These are phyloP conservation scores for Blastomyces parvus DNA, from an alignment of 2,329 filamentous ascomycete genomes.

Conservation along the genomic window DNA sequence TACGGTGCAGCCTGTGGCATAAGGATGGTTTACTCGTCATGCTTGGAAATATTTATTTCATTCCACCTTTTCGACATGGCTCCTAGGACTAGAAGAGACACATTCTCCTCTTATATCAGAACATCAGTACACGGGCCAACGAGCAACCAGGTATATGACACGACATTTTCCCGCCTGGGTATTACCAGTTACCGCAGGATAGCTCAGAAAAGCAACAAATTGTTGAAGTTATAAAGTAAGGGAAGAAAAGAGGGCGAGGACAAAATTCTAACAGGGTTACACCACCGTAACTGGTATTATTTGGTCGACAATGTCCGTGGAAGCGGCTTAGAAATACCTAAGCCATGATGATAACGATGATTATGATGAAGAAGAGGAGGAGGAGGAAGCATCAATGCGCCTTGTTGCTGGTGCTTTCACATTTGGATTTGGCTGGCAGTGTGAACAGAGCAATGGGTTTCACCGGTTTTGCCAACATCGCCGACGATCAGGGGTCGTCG, in stretches of 20 bases:
- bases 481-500: slow-evolving; percentile 63
- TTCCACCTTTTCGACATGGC: slow-evolving; percentile 47
- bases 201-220: slow-evolving; percentile 56
- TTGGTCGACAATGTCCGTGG: slow-evolving; percentile 67
- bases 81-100: slow-evolving; percentile 49
- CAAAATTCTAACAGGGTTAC: slow-evolving; percentile 44
- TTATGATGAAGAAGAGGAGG: slow-evolving; percentile 47
- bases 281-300: slow-evolving; percentile 54
- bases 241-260: slow-evolving; percentile 41
- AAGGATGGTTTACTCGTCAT: background rate
- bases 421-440: slow-evolving; percentile 52
- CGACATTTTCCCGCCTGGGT: slow-evolving; percentile 60
- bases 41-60: slow-evolving; percentile 32
- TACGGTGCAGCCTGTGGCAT: background rate
- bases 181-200: slow-evolving; percentile 56
- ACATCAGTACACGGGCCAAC: slow-evolving; percentile 51
- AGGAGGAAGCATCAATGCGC: slow-evolving; percentile 57
- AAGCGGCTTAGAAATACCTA: slow-evolving; percentile 54
- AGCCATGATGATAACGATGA: slow-evolving; percentile 52
- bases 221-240: slow-evolving; percentile 58
- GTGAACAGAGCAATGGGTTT: slow-evolving; percentile 60
- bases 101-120: slow-evolving; percentile 46
- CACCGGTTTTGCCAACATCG: slow-evolving; percentile 58
- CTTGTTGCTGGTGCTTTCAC: slow-evolving; percentile 42
- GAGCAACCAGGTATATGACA: slow-evolving; percentile 48